These are phyloP conservation scores for Aristolochia fimbriata DNA, from an alignment of 164 flowering plant genomes.

Conservation along the genomic window DNA sequence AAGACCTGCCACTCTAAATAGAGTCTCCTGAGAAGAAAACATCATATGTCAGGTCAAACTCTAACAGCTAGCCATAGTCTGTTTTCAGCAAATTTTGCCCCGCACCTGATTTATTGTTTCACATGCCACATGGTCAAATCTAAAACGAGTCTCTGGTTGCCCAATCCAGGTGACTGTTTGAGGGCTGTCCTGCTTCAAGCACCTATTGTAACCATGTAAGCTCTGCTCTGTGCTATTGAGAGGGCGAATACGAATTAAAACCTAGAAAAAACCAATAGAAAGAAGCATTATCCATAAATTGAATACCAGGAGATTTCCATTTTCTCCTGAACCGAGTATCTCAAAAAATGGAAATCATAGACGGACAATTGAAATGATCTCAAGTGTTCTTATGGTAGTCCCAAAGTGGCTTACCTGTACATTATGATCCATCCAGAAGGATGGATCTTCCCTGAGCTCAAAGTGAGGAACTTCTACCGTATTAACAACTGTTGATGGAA, in stretches of 20 bases:
- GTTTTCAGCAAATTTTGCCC: not conserved
- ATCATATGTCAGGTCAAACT: not conserved
- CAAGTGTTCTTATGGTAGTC: too few relatives aligned
- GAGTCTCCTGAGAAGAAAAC: conserved; percentile 58
- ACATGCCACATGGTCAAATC: conserved; percentile 98
- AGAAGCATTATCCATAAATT: not conserved
- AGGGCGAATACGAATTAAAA: conserved; percentile 88
- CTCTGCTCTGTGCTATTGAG: conserved; percentile 66
- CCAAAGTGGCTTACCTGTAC: conserved; percentile 54
- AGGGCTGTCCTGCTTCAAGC: conserved; percentile 90
- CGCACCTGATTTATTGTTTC: conserved; percentile 85
- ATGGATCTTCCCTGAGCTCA: conserved; percentile 84
- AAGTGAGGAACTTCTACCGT: conserved; percentile 88
- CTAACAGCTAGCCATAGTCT: not conserved
- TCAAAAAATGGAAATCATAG: too few relatives aligned
- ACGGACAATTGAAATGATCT: not conserved
- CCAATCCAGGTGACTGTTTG: conserved; percentile 85
- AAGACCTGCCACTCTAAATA: conserved; percentile 81
- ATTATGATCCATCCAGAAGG: conserved; percentile 98
- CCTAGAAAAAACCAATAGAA: conserved; percentile 27
- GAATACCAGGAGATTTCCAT: not conserved
- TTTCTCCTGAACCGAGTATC: not conserved
- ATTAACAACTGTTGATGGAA: conserved; percentile 38
- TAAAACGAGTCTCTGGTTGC: conserved; percentile 84
- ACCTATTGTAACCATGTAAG: conserved; percentile 58